Evolutionary conservation across 495 filamentous ascomycete species (phyloP).

Genomic region (Lasiosphaeria ovina): DNA sequence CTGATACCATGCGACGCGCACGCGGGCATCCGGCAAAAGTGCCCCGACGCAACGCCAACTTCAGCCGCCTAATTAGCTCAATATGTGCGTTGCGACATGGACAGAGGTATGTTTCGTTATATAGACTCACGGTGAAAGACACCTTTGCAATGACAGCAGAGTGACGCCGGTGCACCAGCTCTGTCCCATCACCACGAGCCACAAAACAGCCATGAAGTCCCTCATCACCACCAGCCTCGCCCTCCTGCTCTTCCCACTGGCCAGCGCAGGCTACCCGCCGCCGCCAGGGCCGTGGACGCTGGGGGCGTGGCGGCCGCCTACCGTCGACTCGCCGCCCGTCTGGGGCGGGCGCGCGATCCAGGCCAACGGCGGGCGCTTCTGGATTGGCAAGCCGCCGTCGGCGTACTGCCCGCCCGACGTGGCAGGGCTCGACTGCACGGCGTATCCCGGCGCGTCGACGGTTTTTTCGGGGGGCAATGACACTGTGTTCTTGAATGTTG

Average conservation of each 20-base stretch:
- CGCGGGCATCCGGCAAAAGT: neutral
- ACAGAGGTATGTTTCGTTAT: no score
- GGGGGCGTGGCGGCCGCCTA: slow-evolving; percentile 5
- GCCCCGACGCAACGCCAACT: no score
- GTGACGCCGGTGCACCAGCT: no score
- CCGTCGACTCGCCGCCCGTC: neutral
- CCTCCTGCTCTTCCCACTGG: neutral
- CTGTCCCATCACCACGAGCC: no score
- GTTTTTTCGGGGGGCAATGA: slow-evolving; percentile 4
- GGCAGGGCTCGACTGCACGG: neutral
- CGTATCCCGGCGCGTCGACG: slow-evolving; percentile 1
- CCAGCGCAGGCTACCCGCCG: slow-evolving; percentile 2
- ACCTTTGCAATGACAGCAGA: no score
- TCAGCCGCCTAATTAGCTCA: no score
- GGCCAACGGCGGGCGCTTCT: slow-evolving; percentile 2
- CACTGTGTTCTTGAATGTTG: slow-evolving; percentile 3
- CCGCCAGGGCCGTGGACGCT: slow-evolving; percentile 4
- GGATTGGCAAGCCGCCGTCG: slow-evolving; percentile 3
- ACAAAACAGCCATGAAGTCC: neutral
- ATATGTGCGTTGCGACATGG: no score
- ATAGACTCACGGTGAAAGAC: no score
- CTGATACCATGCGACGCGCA: neutral
- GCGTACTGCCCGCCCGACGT: neutral
- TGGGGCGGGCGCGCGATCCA: slow-evolving; percentile 5
- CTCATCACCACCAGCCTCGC: neutral